phyloP scores from a whole-genome alignment of 2,329 filamentous ascomycete genomes.

The Capronia americana region DNA sequence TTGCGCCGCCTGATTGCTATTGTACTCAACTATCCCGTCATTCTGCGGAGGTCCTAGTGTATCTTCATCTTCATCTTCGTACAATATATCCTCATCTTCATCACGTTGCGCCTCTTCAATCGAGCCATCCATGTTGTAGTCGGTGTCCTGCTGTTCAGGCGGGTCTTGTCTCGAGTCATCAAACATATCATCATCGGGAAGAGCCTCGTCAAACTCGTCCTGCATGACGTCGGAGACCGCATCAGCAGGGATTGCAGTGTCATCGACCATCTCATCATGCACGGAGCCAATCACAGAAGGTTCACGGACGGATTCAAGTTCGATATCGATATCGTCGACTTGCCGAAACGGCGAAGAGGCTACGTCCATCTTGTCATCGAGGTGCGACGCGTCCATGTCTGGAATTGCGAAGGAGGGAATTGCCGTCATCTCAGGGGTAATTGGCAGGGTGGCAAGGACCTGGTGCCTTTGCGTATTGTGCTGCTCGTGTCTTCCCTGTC shows the following conservation, averaged over 20 bases:
- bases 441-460: not conserved
- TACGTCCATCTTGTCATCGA: conserved; percentile 40
- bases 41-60: not conserved
- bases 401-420: conserved; percentile 31
- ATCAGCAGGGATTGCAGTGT: conserved; percentile 42
- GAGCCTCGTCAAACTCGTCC: conserved; percentile 46
- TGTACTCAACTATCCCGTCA: conserved; percentile 21
- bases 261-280: conserved; percentile 39
- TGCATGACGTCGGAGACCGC: conserved; percentile 33
- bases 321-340: conserved; percentile 40
- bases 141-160: conserved; percentile 17
- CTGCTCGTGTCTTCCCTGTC: not conserved
- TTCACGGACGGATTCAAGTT: conserved; percentile 37
- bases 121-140: conserved; percentile 34
- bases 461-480: conserved; percentile 6
- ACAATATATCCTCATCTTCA: conserved; percentile 38
- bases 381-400: conserved; percentile 32
- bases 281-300: conserved; percentile 33
- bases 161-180: conserved; percentile 40
- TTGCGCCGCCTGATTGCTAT: conserved; percentile 8
- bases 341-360: conserved; percentile 37
- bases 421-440: conserved; percentile 20
- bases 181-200: conserved; percentile 50
- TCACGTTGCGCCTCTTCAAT: conserved; percentile 28
- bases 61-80: conserved; percentile 36